These are phyloP conservation scores for Marchantia polymorpha DNA, from an alignment of 225 moss, liverwort and hornwort species.

Conservation along the genomic window DNA sequence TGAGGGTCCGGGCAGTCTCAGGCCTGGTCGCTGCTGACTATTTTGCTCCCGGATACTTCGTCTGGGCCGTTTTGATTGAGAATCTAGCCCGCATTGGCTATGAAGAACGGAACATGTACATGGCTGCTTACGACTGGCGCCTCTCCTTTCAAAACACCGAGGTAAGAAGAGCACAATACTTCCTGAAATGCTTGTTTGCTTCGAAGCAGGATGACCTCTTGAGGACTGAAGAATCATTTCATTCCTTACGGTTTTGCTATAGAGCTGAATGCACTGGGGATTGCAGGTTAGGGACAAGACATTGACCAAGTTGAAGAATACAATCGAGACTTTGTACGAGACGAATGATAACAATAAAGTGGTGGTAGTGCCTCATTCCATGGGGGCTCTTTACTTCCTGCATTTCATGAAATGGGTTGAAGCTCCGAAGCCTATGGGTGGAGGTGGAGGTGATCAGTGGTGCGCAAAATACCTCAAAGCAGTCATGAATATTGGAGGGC, in stretches of 20 bases:
- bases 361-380: conserved; percentile 88
- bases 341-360: conserved; percentile 72
- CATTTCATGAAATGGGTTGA: conserved; percentile 98
- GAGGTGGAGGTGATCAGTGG: conserved; percentile 92
- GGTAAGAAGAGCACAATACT: conserved; percentile 21
- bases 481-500: conserved; percentile 83
- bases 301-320: conserved; percentile 65
- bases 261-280: neutral
- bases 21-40: conserved; percentile 55
- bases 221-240: neutral
- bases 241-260: neutral
- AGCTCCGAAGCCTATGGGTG: conserved; percentile 86
- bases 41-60: conserved; percentile 56
- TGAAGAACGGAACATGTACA: conserved; percentile 48
- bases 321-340: conserved; percentile 70
- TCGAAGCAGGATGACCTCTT: neutral
- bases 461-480: conserved; percentile 82
- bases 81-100: conserved; percentile 54
- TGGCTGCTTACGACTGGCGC: conserved; percentile 62
- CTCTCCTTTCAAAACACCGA: conserved; percentile 51
- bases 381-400: conserved; percentile 90
- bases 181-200: neutral
- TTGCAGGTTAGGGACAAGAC: conserved; percentile 69
- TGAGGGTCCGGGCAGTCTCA: conserved; percentile 43
- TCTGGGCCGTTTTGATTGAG: conserved; percentile 54